These are phyloP conservation scores for Fusarium bulbicola DNA, from an alignment of 2,329 filamentous ascomycete species.

Conservation along the genomic window DNA sequence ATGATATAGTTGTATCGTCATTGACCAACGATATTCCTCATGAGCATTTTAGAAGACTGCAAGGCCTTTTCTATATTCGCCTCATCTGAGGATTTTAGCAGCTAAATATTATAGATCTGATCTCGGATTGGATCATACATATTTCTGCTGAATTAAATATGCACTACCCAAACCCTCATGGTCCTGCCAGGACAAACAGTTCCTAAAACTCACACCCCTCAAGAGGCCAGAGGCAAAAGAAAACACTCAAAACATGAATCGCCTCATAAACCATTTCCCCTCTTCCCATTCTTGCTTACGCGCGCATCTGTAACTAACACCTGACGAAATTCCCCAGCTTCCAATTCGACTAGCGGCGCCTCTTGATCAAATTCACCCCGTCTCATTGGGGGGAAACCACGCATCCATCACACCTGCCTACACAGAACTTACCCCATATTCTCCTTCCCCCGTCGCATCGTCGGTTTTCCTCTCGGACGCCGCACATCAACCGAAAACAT, in stretches of 20 bases:
- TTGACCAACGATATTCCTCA: conserved; percentile 30
- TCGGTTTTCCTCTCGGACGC: conserved; percentile 42
- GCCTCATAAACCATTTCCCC: conserved; percentile 24
- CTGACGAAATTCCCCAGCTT: conserved; percentile 36
- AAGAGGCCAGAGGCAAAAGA: neutral
- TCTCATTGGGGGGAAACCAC: conserved; percentile 39
- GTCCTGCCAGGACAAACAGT: neutral
- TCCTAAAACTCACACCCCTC: conserved; percentile 6
- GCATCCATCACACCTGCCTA: conserved; percentile 6
- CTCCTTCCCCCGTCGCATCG: conserved; percentile 35
- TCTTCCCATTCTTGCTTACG: conserved; percentile 10
- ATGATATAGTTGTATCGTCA: conserved; percentile 25
- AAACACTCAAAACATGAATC: conserved; percentile 18
- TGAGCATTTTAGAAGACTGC: neutral
- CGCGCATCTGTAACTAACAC: conserved; percentile 23
- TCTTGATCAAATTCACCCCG: conserved; percentile 42
- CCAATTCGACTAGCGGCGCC: conserved; percentile 33
- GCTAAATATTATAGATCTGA: neutral
- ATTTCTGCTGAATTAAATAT: neutral
- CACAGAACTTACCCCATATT: conserved; percentile 27
- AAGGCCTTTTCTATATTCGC: neutral
- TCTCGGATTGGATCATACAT: neutral
- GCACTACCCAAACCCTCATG: neutral
- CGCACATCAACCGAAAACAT: conserved; percentile 39
- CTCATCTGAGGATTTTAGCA: neutral